These are phyloP conservation scores for Primulina eburnea DNA, from an alignment of 257 asterid species.

Conservation along the genomic window DNA sequence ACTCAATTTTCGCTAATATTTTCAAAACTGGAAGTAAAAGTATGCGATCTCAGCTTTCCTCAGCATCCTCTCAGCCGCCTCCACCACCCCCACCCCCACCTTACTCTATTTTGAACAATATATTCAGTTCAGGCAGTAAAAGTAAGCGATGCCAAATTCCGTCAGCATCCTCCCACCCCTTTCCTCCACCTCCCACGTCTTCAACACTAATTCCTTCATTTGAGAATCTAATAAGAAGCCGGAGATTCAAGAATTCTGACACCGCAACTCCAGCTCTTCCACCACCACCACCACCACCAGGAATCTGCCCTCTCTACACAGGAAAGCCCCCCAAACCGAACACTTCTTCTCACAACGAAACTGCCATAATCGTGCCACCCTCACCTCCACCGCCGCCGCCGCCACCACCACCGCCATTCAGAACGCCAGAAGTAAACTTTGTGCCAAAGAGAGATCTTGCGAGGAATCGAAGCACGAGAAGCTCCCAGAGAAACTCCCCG, in stretches of 20 bases:
- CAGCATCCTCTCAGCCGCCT: conserved; percentile 34
- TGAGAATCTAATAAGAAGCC: conserved; percentile 58
- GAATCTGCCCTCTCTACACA: conserved; percentile 25
- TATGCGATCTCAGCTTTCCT: conserved; percentile 58
- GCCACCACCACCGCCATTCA: conserved; percentile 69
- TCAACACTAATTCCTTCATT: conserved; percentile 56
- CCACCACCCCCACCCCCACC: conserved; percentile 70
- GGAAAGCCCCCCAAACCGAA: conserved; percentile 59
- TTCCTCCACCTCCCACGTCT: conserved; percentile 52
- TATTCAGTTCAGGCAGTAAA: conserved; percentile 54
- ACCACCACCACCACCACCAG: conserved; percentile 16
- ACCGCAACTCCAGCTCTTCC: conserved; percentile 19
- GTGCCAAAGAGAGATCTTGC: conserved; percentile 57
- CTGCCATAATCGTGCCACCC: conserved; percentile 45
- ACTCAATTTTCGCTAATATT: conserved; percentile 46
- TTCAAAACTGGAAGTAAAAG: conserved; percentile 63
- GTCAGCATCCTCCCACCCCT: conserved; percentile 46
- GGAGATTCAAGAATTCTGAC: conserved; percentile 38
- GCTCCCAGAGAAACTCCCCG: conserved; percentile 33
- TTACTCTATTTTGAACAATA: conserved; percentile 58
- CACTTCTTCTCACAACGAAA: conserved; percentile 27
- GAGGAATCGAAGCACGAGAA: conserved; percentile 44
- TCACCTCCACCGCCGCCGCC: conserved; percentile 65
- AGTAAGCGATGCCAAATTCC: conserved; percentile 50
- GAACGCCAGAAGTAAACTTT: conserved; percentile 48